phyloP scores from a whole-genome alignment of 2,329 filamentous ascomycete genomes.

The Monosporascus sp. region DNA sequence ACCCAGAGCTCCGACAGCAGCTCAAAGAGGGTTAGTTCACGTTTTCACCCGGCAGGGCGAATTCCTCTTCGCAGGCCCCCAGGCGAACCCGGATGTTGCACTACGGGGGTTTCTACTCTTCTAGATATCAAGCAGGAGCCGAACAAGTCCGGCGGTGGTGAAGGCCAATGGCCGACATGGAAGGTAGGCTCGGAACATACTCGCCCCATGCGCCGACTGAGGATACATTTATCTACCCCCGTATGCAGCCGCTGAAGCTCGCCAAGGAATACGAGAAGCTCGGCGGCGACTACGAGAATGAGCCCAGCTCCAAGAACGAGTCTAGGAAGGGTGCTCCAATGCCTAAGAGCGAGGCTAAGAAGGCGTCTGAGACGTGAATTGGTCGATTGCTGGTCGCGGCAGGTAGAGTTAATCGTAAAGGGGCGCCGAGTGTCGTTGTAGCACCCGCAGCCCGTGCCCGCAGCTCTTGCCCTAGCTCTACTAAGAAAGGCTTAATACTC shows the following conservation, averaged over 20 bases:
- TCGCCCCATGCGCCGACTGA: neutral
- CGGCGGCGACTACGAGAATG: slow-evolving; percentile 35
- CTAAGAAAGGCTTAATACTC: too few relatives aligned
- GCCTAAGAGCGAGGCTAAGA: slow-evolving; percentile 14
- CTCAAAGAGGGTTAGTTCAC: slow-evolving; percentile 29
- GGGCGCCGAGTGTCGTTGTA: neutral
- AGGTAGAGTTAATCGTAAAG: slow-evolving; percentile 2
- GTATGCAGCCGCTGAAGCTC: slow-evolving; percentile 27
- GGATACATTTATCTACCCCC: neutral
- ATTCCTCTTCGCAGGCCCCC: too few relatives aligned
- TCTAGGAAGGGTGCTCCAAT: slow-evolving; percentile 16
- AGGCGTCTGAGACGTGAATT: neutral
- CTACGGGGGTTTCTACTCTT: neutral
- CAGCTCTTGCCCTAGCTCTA: too few relatives aligned
- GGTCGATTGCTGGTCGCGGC: neutral
- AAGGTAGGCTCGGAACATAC: slow-evolving; percentile 19
- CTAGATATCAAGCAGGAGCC: slow-evolving; percentile 37
- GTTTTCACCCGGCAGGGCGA: too few relatives aligned
- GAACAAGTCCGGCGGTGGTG: slow-evolving; percentile 35
- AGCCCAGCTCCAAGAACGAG: slow-evolving; percentile 35
- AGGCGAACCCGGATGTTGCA: neutral
- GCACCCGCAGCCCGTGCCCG: neutral
- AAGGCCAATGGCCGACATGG: slow-evolving; percentile 35
- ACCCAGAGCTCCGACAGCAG: slow-evolving; percentile 33
- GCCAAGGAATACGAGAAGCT: slow-evolving; percentile 38